Evolutionary conservation across 2,329 filamentous ascomycete genomes (phyloP).

Genomic region (Aspergillus caelatus): DNA sequence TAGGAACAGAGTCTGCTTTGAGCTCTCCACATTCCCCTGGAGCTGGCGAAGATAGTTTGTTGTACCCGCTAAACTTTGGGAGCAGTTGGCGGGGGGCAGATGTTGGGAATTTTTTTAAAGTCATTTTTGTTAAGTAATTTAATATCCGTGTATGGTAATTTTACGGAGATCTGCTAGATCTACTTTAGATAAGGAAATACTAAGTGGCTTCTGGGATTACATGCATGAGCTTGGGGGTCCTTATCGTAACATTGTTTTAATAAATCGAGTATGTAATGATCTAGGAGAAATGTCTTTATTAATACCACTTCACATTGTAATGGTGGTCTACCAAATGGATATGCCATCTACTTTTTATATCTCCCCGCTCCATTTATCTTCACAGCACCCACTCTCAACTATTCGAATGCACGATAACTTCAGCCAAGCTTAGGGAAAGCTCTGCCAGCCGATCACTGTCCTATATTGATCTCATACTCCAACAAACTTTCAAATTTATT

Average conservation of each 20-base stretch:
- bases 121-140: constrained; percentile 7
- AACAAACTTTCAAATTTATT: neutral
- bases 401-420: neutral
- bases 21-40: constrained; percentile 37
- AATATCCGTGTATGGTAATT: constrained; percentile 13
- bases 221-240: neutral
- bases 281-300: no score
- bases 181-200: neutral
- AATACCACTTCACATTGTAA: neutral
- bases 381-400: neutral
- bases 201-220: neutral
- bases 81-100: neutral
- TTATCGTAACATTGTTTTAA: neutral
- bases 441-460: neutral
- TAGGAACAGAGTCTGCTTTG: constrained; percentile 18
- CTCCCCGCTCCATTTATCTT: neutral
- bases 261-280: neutral
- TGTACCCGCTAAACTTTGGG: neutral
- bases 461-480: no score
- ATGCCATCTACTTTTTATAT: neutral
- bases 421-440: neutral
- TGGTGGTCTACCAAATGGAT: neutral
- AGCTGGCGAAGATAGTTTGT: constrained; percentile 6
- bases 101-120: constrained; percentile 8
- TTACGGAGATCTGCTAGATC: constrained; percentile 3